phyloP scores from a whole-genome alignment of 2,329 filamentous ascomycete genomes.

The Metarhizium guizhouense region DNA sequence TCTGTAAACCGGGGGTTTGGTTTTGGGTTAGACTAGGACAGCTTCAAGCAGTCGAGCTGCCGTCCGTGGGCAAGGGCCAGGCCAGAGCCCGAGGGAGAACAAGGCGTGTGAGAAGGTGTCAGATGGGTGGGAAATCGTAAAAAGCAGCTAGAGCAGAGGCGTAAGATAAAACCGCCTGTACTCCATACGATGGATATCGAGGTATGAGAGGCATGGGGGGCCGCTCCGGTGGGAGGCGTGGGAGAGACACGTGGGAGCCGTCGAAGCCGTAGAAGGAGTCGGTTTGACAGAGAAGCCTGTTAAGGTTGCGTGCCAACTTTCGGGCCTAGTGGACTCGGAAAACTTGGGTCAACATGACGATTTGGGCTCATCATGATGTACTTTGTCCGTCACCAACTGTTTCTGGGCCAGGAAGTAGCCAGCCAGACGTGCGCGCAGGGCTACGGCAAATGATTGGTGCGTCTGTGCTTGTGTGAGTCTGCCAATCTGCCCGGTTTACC shows the following conservation, averaged over 20 bases:
- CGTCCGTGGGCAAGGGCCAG: constrained; percentile 1
- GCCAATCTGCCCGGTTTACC: too few relatives aligned
- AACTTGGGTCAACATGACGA: neutral
- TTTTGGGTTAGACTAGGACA: constrained; percentile 3
- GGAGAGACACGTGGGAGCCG: neutral
- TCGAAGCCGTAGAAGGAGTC: neutral
- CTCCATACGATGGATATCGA: neutral
- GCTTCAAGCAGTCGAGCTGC: neutral
- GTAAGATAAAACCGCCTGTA: neutral
- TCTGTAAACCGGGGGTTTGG: neutral
- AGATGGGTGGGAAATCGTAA: constrained; percentile 2
- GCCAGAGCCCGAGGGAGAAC: constrained; percentile 4
- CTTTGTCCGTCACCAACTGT: neutral
- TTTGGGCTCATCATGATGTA: neutral
- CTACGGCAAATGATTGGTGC: neutral
- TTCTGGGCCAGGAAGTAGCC: neutral
- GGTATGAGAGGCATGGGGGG: neutral
- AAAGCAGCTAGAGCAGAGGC: neutral
- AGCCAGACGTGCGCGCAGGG: neutral
- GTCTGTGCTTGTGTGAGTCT: neutral
- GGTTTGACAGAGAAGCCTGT: neutral
- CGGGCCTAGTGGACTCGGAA: neutral
- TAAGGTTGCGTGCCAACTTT: neutral
- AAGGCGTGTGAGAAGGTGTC: constrained; percentile 6
- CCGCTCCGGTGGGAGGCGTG: neutral